Conservation (phyloP, 2,329 filamentous ascomycete genomes). For the Hawksworthiomyces lignivorus region DNA sequence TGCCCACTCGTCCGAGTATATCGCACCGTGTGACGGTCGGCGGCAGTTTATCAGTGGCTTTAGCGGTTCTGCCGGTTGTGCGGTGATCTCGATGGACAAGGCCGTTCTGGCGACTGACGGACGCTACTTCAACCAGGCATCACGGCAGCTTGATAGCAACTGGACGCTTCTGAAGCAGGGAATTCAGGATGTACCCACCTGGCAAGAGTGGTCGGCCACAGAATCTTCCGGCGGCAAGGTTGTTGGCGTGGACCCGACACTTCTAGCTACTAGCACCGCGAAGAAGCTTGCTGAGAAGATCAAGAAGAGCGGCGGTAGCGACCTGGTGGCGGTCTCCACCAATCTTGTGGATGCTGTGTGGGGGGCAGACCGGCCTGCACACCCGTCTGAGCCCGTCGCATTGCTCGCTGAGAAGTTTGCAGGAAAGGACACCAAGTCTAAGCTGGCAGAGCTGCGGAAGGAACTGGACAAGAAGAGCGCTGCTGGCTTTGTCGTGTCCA, state of each 20-base stretch:
- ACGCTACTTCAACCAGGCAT: slow-evolving; percentile 94
- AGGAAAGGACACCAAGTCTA: slow-evolving; percentile 74
- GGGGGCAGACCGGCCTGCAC: slow-evolving; percentile 63
- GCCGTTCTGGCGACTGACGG: slow-evolving; percentile 91
- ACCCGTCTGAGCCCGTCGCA: slow-evolving; percentile 68
- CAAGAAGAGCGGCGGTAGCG: slow-evolving; percentile 73
- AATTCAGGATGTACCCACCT: slow-evolving; percentile 86
- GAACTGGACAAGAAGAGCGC: slow-evolving; percentile 87
- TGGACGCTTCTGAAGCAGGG: slow-evolving; percentile 92
- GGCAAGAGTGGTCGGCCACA: slow-evolving; percentile 92
- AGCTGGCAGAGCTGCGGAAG: slow-evolving; percentile 80
- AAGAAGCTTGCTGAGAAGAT: slow-evolving; percentile 77
- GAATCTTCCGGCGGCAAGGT: slow-evolving; percentile 79
- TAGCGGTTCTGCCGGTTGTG: slow-evolving; percentile 88
- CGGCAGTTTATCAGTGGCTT: slow-evolving; percentile 91
- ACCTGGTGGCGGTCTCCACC: slow-evolving; percentile 64
- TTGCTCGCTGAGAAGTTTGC: slow-evolving; percentile 65
- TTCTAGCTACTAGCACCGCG: slow-evolving; percentile 60
- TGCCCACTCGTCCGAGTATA: slow-evolving; percentile 96
- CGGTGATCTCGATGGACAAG: slow-evolving; percentile 77
- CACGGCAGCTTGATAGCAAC: slow-evolving; percentile 82
- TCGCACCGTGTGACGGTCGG: slow-evolving; percentile 87
- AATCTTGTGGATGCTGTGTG: slow-evolving; percentile 93
- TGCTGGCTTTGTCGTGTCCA: slow-evolving; percentile 80
- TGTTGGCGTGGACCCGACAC: slow-evolving; percentile 83